Percentiles rank a stretch among this genome's conserved stretches.
Conservation (phyloP, 2,329 filamentous ascomycete genomes). For the Pseudocercospora crystallina region DNA sequence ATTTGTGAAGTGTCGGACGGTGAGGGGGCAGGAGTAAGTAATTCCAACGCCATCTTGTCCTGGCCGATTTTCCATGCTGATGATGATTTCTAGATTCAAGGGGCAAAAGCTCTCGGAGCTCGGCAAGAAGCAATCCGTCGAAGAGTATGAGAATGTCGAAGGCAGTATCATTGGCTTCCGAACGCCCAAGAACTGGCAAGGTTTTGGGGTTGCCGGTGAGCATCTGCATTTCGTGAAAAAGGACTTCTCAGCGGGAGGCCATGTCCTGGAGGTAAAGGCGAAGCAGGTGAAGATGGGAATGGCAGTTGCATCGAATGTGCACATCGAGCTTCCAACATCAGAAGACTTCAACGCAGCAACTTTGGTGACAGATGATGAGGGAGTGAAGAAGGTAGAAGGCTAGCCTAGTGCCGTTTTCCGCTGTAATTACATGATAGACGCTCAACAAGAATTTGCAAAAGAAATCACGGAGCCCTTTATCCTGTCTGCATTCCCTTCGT, state of each 20-base stretch:
- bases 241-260: conserved; percentile 40
- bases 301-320: conserved; percentile 40
- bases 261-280: conserved; percentile 41
- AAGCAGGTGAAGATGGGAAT: conserved; percentile 38
- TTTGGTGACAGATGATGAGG: conserved; percentile 36
- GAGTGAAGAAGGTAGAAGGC: conserved; percentile 40
- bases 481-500: too few relatives aligned
- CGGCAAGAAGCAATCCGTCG: conserved; percentile 42
- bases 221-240: conserved; percentile 44
- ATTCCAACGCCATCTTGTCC: not conserved
- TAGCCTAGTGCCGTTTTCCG: conserved; percentile 18
- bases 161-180: conserved; percentile 47
- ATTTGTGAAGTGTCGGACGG: conserved; percentile 35
- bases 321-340: conserved; percentile 41
- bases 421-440: not conserved
- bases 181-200: conserved; percentile 41
- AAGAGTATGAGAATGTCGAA: conserved; percentile 37
- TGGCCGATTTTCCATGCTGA: not conserved
- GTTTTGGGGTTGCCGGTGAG: conserved; percentile 43
- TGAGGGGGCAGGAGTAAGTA: conserved; percentile 31
- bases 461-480: too few relatives aligned
- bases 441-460: not conserved
- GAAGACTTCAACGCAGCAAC: conserved; percentile 41
- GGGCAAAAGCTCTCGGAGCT: conserved; percentile 37
- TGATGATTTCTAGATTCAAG: conserved; percentile 21